Evolutionary conservation across 2,329 filamentous ascomycete species (phyloP).

Genomic region (Dothistroma septosporum): DNA sequence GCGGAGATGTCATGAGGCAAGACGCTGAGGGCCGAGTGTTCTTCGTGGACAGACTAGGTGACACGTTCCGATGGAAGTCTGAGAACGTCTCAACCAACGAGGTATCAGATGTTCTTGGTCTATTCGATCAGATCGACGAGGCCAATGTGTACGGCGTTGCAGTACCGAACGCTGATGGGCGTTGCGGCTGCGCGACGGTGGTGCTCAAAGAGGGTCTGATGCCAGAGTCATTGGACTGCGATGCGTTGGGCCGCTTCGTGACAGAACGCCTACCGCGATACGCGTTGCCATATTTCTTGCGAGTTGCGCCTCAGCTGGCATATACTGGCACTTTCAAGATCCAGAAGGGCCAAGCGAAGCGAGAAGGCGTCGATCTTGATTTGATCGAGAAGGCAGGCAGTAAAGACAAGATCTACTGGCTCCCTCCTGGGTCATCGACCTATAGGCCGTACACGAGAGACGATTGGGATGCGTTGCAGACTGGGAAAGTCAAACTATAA

Average conservation of each 20-base stretch:
- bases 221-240: constrained; percentile 46
- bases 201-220: constrained; percentile 51
- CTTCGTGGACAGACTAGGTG: constrained; percentile 74
- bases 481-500: constrained; percentile 65
- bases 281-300: constrained; percentile 71
- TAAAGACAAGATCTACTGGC: constrained; percentile 59
- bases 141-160: constrained; percentile 82
- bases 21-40: constrained; percentile 67
- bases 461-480: constrained; percentile 66
- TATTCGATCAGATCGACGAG: constrained; percentile 63
- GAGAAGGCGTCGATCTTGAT: constrained; percentile 66
- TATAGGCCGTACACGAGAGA: constrained; percentile 64
- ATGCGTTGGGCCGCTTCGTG: constrained; percentile 59
- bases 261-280: constrained; percentile 61
- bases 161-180: constrained; percentile 74
- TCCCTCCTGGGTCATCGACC: constrained; percentile 51
- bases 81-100: constrained; percentile 50
- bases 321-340: constrained; percentile 85
- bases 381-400: constrained; percentile 46
- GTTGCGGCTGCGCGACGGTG: constrained; percentile 75
- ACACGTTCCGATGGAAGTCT: constrained; percentile 76
- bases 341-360: constrained; percentile 68
- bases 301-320: constrained; percentile 58
- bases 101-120: constrained; percentile 67
- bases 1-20: constrained; percentile 70